Percentiles rank a stretch among this genome's conserved stretches.
phyloP scores from a whole-genome alignment of 345 rosid genomes.

The Kernera saxatilis region DNA sequence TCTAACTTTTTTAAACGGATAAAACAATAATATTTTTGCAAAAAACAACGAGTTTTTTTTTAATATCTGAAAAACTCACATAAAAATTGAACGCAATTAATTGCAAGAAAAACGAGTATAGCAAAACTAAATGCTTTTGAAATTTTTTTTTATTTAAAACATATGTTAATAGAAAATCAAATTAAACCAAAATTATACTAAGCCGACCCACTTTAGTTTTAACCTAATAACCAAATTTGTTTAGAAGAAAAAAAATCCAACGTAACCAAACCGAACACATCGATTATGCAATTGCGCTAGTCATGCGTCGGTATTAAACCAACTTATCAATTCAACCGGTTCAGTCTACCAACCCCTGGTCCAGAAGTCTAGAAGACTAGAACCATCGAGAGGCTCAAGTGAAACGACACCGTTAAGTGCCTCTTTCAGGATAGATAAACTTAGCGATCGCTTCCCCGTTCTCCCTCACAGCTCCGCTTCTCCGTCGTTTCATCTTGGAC shows the following conservation, averaged over 20 bases:
- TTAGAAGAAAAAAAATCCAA: background rate
- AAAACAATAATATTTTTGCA: no score
- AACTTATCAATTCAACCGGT: background rate
- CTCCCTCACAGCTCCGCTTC: background rate
- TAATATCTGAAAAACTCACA: no score
- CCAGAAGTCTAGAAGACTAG: background rate
- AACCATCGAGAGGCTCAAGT: background rate
- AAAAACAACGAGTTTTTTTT: no score
- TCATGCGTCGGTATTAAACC: background rate
- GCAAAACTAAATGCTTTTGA: no score
- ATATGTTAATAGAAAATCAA: no score
- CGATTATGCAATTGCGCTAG: background rate
- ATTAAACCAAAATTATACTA: no score
- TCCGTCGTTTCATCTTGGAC: background rate
- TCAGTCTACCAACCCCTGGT: constrained; percentile 1
- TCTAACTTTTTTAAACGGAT: no score
- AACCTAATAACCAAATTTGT: no score
- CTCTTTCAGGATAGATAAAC: constrained; percentile 11
- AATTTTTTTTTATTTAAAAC: no score
- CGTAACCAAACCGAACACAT: background rate
- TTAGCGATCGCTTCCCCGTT: background rate
- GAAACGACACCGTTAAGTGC: constrained; percentile 13
- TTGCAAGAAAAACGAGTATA: no score
- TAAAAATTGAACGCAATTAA: no score
- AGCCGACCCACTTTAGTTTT: no score